These are phyloP conservation scores for Backusella westeae DNA, from an alignment of 192 early-diverging fungal species.

Conservation along the genomic window DNA sequence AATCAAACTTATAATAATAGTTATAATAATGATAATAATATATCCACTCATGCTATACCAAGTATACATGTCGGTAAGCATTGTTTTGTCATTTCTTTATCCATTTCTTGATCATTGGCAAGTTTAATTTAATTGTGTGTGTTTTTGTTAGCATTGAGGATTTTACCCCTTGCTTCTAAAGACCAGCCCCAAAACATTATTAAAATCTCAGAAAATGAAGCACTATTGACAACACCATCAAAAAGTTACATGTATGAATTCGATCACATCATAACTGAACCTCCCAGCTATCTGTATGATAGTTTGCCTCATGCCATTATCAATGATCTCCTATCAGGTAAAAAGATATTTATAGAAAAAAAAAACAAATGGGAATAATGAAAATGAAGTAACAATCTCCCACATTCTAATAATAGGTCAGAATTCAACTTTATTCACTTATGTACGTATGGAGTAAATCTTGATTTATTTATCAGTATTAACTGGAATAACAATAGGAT, in stretches of 20 bases:
- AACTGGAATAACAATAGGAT: neutral
- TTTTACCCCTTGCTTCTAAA: constrained; percentile 2
- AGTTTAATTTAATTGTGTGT: neutral
- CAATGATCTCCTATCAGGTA: constrained; percentile 2
- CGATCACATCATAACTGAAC: neutral
- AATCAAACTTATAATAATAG: no score
- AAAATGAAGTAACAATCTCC: neutral
- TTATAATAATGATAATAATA: neutral
- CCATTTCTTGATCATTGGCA: neutral
- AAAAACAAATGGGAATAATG: neutral
- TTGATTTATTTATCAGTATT: neutral
- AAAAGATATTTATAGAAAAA: neutral
- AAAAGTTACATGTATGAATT: neutral
- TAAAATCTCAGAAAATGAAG: constrained; percentile 10
- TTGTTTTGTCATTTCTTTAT: neutral
- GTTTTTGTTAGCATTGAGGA: neutral
- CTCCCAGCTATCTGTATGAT: neutral
- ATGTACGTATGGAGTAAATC: neutral
- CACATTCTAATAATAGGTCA: neutral
- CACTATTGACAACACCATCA: neutral
- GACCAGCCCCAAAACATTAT: neutral
- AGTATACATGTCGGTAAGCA: neutral
- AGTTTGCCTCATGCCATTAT: neutral
- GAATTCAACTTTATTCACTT: neutral
- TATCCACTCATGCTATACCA: neutral